Conservation (phyloP, 2,329 filamentous ascomycete species). For the Arthrobotrys sinensis region DNA sequence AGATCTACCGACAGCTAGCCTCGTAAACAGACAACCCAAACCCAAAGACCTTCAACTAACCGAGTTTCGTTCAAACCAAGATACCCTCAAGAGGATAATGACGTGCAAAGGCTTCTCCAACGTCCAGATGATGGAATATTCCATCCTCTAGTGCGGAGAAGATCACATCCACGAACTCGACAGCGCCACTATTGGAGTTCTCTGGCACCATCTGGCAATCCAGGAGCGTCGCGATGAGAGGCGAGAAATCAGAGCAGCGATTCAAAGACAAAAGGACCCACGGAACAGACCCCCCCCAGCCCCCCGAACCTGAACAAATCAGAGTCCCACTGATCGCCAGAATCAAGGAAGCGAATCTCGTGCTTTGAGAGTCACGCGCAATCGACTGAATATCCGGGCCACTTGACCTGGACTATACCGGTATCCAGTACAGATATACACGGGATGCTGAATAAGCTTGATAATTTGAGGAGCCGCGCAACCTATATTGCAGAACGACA, state of each 20-base stretch:
- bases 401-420: neutral
- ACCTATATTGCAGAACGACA: neutral
- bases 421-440: no score
- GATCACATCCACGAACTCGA: neutral
- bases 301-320: neutral
- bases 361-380: neutral
- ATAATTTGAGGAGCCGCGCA: neutral
- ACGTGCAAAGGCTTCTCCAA: slow-evolving; percentile 2
- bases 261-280: neutral
- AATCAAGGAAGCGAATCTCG: slow-evolving; percentile 3
- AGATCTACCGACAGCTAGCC: no score
- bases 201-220: slow-evolving; percentile 16
- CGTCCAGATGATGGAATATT: neutral
- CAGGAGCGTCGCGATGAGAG: slow-evolving; percentile 7
- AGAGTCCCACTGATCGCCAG: slow-evolving; percentile 14
- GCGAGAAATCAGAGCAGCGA: neutral
- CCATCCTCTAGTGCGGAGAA: neutral
- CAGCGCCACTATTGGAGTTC: neutral
- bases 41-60: no score
- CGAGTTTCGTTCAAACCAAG: neutral
- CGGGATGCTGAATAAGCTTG: neutral
- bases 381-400: neutral
- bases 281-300: neutral
- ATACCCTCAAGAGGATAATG: neutral
- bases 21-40: no score